Evolutionary conservation across 2,329 filamentous ascomycete species (phyloP), one percentile per base, ranked within the genome.

Genomic region (Aspergillus amoenus): DNA sequence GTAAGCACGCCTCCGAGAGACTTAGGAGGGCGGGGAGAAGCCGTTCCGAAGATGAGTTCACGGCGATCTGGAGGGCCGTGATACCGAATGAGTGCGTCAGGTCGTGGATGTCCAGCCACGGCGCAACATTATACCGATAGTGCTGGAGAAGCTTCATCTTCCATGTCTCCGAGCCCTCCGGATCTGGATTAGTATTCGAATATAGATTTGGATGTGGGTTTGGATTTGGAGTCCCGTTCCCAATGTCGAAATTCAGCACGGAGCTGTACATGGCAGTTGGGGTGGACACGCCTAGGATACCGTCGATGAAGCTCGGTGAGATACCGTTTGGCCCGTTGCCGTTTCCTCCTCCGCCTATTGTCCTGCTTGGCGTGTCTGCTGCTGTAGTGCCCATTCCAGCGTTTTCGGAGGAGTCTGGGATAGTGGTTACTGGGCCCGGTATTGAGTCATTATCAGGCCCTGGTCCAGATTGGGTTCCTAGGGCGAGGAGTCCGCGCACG

Each of bases 91-190:
- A 68, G 46, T 77, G 77, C 1, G 66, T 66, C 32, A 73, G 61
- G 41, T 79, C 78, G 43, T 71, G 76, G 4, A 79, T 74, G 55
- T 80, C 78, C 22, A 80, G 68, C 78, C 78, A 80, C 18, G 77
- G 74, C 5, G 78, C 76, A 32, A 80, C 69, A 41, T 77, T 70
- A 51, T 80, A 80, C 44, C 76, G 68, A 53, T 78, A 80, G 52
- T 78, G 70, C n/a, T 76, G 71, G 12, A 80, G 54, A 2, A 79
- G 61, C 2, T 75, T 72, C 4, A 78, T 65, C n/a, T 53, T 66
- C 22, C 59, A 57, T 1, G 46, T 57, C 17, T 64, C 59, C n/a
- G 27, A 17, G 12, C 27, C 9, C 27, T 3, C 27, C 27, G 27
- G 27, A 8, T 30, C 27, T 30, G 27, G 3, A 30, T 4, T 37